Base-by-base conservation (phyloP, 75 land plant genomes). In the Pinus taeda region DNA sequence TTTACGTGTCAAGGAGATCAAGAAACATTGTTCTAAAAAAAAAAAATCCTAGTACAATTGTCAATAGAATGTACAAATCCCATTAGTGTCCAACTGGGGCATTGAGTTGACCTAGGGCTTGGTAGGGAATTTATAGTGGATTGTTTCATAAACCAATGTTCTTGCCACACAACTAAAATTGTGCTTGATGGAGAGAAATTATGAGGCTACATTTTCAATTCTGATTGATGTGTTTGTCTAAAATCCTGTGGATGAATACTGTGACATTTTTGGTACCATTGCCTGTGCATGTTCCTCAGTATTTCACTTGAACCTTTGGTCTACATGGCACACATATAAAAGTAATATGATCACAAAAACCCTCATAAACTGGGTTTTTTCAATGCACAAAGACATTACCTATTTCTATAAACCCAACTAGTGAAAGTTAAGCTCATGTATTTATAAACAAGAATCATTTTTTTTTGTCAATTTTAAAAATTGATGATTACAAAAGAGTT, bases 241-340 rank as follows among this genome's bases (percentile, higher is more conserved):
- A 1, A 45, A 36, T 36, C 18, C 3, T 7, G 17, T 30, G 69
- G 74, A 72, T 69, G 77, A 76, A 57, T 18, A 57, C 80, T 66
- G 60, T 26, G 72, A 79, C 87, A 84, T 12, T 57, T 70, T 12
- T 85, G 74, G 70, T 81, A 87, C 87, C 85, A 83, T 76, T 85
- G 85, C 73, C 75, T 85, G 76, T 80, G 79, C 11, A 90, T 75
- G 0, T 85, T 85, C 55, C 60, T 61, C 15, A 89, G 60, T 60
- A 60, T 73, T 39, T 67, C 71, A 20, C 11, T 67, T 67, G 45
- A 37, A 8, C 17, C 8, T 39, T 5, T 14, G 20, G 1, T 11
- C 71, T 67, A 21, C 17, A 67, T 67, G 1, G 39, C 7, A 9
- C 71, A 67, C 49, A 67, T 2, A 3, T 15, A 21, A 29, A 14